Evolutionary conservation across 2,329 filamentous ascomycete genomes (phyloP).

Genomic region (Ophiocordyceps camponoti-leonardi): DNA sequence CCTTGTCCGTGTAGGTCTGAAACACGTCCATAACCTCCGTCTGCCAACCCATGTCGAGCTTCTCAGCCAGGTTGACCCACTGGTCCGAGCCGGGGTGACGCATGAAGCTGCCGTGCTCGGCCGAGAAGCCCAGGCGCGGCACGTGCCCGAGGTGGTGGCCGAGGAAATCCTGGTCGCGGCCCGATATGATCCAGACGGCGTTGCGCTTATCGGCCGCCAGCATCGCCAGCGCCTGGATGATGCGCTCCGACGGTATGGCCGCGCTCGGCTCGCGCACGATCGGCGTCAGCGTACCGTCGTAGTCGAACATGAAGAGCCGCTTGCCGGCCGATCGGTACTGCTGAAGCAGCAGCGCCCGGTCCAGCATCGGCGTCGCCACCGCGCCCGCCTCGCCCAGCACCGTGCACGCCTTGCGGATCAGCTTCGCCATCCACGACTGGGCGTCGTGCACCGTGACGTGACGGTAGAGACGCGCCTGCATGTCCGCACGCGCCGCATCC

Average conservation of each 20-base stretch:
- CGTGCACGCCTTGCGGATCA: conserved; percentile 61
- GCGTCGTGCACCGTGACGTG: conserved; percentile 79
- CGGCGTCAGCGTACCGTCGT: conserved; percentile 88
- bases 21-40: conserved; percentile 69
- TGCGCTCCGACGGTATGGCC: conserved; percentile 70
- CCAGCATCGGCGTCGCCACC: conserved; percentile 64
- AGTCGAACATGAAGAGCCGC: conserved; percentile 95
- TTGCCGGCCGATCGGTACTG: conserved; percentile 61
- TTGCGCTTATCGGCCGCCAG: conserved; percentile 70
- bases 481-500: conserved; percentile 41
- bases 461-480: conserved; percentile 60
- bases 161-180: conserved; percentile 82
- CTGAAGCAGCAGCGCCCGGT: conserved; percentile 52
- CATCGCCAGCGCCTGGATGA: conserved; percentile 63
- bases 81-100: conserved; percentile 56
- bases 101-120: conserved; percentile 94
- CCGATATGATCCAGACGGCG: conserved; percentile 95
- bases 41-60: conserved; percentile 85
- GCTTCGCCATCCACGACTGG: conserved; percentile 68
- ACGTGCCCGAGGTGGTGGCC: conserved; percentile 89
- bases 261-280: conserved; percentile 86
- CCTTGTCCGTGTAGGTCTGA: conserved; percentile 73
- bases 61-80: conserved; percentile 83
- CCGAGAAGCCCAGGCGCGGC: conserved; percentile 73
- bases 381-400: conserved; percentile 66